Evolutionary conservation across 495 filamentous ascomycete species (phyloP), one percentile per base, ranked within the genome.

Genomic region (Xylaria acuta): DNA sequence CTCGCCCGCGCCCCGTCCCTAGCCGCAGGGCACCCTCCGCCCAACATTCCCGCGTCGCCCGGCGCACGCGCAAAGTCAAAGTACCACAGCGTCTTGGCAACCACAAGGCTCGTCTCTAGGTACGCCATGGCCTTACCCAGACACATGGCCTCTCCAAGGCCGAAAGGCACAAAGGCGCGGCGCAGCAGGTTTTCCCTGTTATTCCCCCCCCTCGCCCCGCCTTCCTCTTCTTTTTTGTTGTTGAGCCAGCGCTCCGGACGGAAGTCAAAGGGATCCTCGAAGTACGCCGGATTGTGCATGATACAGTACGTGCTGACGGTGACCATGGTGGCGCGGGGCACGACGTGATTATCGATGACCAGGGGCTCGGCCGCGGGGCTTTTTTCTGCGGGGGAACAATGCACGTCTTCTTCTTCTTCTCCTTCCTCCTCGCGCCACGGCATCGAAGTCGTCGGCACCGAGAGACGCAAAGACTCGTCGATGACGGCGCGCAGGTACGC

Each of bases 401-500:
- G n/a, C n/a, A n/a, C n/a, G n/a, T n/a, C n/a, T n/a, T n/a, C n/a
- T n/a, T n/a, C n/a, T n/a, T n/a, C n/a, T n/a, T n/a, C n/a, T n/a
- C n/a, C 47, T 2, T 49, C 65, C 22, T 41, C 16, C 65, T 83
- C 75, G 4, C 89, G 84, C 16, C 86, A 85, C 0, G 89, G 75
- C 0, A 79, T 74, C 20, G 79, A 82, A 1, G 77, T 67, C 0
- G 87, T 85, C 1, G 88, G 79, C 14, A 88, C 88, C 0, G 83
- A 81, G 49, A 91, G 74, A 25, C 90, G 85, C 75, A 92, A 77
- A 5, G 86, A 73, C 73, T 92, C 90, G 72, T 91, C 88, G 73
- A 91, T 86, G 73, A 83, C 79, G 3, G 81, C 82, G 34, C 79
- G 81, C 2, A 80, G 77, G 67, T 86, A 83, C 74, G 82, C 81